Base-by-base conservation (phyloP, 805 yeast genomes). In the Danielozyma ontarioensis region DNA sequence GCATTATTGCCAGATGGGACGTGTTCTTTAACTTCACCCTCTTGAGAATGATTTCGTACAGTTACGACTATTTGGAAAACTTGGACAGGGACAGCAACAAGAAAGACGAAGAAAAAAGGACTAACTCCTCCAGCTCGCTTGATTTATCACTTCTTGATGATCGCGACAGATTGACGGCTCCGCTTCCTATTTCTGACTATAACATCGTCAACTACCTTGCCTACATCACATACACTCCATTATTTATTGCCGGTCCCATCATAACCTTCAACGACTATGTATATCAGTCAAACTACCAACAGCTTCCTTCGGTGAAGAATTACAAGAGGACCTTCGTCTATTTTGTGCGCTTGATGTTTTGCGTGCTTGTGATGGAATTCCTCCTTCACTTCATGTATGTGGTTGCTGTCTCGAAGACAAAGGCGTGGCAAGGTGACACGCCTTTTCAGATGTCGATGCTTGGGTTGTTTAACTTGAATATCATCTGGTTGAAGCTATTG, bases 361-460 rank as follows among this genome's bases (percentile, higher is more conserved):
- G 96, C 54, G 62, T 90, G 7, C 53, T 89, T 26, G 79, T 80
- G 12, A 90, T 93, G 97, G 99, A 93, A 60, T 71, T 87, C 40
- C 53, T 90, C 8, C 62, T 93, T 24, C 99, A 93, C 52, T 86
- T 64, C 56, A 82, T 85, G 56, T 89, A 93, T 49, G 97, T 90
- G 11, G 96, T 86, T 21, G 97, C 97, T 0, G 89, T 88, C 2
- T 80, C 96, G 1, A 83, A 85, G 49, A 75, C 89, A 2, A 78
- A 82, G 44, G 95, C 96, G 2, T 90, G 97, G 96, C 70, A 72
- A 11, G 86, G 85, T 6, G 84, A 86, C 46, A 70, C 95, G 0
- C 96, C 97, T 3, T 86, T 88, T 57, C 95, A 93, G 58, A 80
- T 89, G 35, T 83, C 95, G 4, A 90, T 93, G 97, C 75, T 93